phyloP scores from a whole-genome alignment of 306 rosid genomes.

The Sicyos baderoa region DNA sequence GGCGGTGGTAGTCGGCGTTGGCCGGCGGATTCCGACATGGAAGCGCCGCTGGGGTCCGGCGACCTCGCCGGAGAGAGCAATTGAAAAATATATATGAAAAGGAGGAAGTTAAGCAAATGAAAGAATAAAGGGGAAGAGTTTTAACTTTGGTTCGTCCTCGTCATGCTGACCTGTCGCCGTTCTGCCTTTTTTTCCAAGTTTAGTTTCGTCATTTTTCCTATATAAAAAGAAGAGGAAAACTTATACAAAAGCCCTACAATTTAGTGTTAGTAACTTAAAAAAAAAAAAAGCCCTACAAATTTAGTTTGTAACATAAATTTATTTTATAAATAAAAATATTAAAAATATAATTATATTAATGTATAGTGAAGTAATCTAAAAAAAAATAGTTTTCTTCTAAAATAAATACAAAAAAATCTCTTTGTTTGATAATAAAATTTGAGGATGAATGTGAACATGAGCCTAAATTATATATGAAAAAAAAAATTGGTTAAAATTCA shows the following conservation, averaged over 20 bases:
- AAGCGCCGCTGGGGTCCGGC: slow-evolving; percentile 50
- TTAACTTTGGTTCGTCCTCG: slow-evolving; percentile 44
- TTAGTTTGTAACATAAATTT: too few species aligned
- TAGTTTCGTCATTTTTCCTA: not conserved
- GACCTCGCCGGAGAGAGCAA: slow-evolving; percentile 52
- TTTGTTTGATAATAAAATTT: too few species aligned
- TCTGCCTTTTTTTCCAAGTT: slow-evolving; percentile 7
- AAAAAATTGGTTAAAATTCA: too few species aligned
- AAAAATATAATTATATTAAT: too few species aligned
- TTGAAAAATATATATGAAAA: not conserved
- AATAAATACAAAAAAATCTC: too few species aligned
- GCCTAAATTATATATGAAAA: too few species aligned
- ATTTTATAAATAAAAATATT: too few species aligned
- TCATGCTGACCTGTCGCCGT: slow-evolving; percentile 40
- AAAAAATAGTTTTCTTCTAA: too few species aligned
- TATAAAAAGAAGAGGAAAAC: not conserved
- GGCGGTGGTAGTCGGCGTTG: not conserved
- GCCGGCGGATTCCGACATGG: not conserved
- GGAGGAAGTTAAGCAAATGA: not conserved
- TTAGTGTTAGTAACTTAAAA: too few species aligned
- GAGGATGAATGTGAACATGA: too few species aligned
- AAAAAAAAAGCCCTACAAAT: too few species aligned
- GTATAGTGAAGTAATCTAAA: too few species aligned
- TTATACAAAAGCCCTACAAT: not conserved
- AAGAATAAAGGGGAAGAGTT: not conserved